phyloP scores from a whole-genome alignment of 2,329 filamentous ascomycete species.

The Paradendryphiella salina region DNA sequence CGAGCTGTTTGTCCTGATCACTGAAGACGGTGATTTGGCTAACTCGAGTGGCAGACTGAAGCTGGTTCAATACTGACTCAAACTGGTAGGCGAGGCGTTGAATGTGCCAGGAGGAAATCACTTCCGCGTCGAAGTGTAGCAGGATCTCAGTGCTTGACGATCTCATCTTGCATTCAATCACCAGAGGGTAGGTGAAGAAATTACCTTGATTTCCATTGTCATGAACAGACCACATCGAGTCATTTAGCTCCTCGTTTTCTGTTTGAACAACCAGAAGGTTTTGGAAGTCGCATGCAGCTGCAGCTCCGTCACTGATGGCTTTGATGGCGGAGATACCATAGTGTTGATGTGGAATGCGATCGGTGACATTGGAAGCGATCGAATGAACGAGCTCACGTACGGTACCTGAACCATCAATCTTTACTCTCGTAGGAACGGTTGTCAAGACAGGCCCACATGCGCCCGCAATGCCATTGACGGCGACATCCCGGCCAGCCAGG shows the following conservation, averaged over 20 bases:
- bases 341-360: constrained; percentile 46
- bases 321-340: constrained; percentile 46
- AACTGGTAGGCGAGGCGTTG: constrained; percentile 39
- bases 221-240: constrained; percentile 36
- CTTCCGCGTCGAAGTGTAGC: constrained; percentile 34
- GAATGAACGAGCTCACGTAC: constrained; percentile 30
- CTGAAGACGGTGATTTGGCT: constrained; percentile 34
- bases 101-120: constrained; percentile 34
- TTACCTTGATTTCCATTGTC: constrained; percentile 34
- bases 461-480: constrained; percentile 39
- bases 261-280: constrained; percentile 60
- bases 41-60: constrained; percentile 28
- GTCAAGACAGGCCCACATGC: constrained; percentile 47
- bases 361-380: constrained; percentile 27
- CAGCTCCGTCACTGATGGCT: constrained; percentile 55
- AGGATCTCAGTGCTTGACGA: constrained; percentile 25
- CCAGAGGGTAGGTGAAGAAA: constrained; percentile 43
- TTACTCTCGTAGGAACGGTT: constrained; percentile 46
- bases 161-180: constrained; percentile 37
- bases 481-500: constrained; percentile 42
- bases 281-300: constrained; percentile 60
- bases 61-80: constrained; percentile 33
- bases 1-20: constrained; percentile 29
- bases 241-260: constrained; percentile 26
- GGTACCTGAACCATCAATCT: constrained; percentile 28